Evolutionary conservation across 73 alveolate species (phyloP).

Genomic region (Paramecium octaurelia): DNA sequence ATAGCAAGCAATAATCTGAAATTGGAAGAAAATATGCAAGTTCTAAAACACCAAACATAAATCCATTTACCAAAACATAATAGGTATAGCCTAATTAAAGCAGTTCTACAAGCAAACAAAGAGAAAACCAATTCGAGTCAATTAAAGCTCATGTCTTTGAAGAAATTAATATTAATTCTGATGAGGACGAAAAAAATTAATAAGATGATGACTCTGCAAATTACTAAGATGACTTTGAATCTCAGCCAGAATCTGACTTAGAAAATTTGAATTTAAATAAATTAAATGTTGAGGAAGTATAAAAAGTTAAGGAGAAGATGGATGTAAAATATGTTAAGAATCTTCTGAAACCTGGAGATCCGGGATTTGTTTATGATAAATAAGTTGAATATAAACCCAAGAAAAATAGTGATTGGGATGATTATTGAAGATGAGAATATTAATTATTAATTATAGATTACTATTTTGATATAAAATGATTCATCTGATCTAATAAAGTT

Average conservation of each 20-base stretch:
- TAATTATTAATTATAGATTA: too few species aligned
- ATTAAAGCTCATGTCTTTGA: not conserved
- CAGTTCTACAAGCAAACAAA: not conserved
- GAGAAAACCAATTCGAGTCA: not conserved
- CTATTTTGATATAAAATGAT: not conserved
- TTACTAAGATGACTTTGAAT: not conserved
- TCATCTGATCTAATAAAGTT: slow-evolving; percentile 50
- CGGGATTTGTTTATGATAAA: not conserved
- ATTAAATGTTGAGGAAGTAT: not conserved
- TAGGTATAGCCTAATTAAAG: not conserved
- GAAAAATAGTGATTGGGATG: not conserved
- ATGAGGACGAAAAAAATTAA: not conserved
- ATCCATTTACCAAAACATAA: not conserved
- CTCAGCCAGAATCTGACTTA: not conserved
- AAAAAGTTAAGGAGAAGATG: not conserved
- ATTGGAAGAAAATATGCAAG: not conserved
- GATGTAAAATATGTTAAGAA: not conserved
- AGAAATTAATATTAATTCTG: not conserved
- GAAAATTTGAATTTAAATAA: not conserved
- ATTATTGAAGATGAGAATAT: not conserved
- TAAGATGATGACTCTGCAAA: not conserved
- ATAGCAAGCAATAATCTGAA: not conserved
- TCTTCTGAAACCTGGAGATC: not conserved
- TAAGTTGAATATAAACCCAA: not conserved
- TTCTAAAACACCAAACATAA: not conserved